These are phyloP conservation scores for Isoetes taiwanensis DNA, from an alignment of 75 land plant genomes.

Conservation along the genomic window DNA sequence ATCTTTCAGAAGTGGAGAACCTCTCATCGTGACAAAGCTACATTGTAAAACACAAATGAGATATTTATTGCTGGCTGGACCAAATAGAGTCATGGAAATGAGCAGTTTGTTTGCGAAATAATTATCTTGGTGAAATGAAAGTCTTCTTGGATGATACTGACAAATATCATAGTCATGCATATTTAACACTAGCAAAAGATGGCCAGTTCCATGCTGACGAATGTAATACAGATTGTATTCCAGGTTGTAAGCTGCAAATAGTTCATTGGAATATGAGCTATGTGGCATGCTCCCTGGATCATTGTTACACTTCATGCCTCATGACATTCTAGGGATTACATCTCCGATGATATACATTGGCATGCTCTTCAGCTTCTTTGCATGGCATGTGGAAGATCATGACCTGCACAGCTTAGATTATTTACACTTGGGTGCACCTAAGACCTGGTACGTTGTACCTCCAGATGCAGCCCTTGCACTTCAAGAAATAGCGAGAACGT, in stretches of 20 bases:
- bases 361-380: background rate
- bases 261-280: background rate
- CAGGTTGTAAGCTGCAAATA: background rate
- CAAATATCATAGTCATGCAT: too few species aligned
- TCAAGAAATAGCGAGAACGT: background rate
- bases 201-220: too few species aligned
- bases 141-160: too few species aligned
- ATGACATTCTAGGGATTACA: slow-evolving; percentile 1
- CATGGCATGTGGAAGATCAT: background rate
- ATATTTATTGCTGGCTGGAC: too few species aligned
- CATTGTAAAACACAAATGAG: too few species aligned
- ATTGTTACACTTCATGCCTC: background rate
- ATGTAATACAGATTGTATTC: too few species aligned
- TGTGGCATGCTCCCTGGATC: background rate
- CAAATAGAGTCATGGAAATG: too few species aligned
- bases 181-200: too few species aligned
- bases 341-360: background rate
- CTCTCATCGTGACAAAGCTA: too few species aligned
- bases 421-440: slow-evolving; percentile 5
- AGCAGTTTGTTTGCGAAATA: too few species aligned
- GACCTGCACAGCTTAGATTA: background rate
- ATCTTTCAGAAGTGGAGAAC: too few species aligned
- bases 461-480: background rate
- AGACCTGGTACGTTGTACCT: slow-evolving; percentile 1
- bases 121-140: too few species aligned